Percentiles rank a stretch among this genome's conserved stretches.
These are phyloP conservation scores for Arthrobotrys entomopaga DNA, from an alignment of 2,329 filamentous ascomycete genomes.

Conservation along the genomic window DNA sequence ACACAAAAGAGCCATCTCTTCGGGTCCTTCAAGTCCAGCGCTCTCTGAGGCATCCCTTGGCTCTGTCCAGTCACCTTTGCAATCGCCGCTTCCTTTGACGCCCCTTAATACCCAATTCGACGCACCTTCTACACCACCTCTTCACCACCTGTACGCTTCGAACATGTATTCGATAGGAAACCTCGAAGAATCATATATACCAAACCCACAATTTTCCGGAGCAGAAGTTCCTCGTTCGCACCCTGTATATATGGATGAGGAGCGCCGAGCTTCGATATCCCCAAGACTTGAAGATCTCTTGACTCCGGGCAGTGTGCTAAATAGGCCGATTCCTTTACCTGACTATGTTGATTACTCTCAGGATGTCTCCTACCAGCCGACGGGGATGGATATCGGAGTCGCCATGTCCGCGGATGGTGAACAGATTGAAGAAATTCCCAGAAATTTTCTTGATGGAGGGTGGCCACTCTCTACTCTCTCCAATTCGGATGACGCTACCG, in stretches of 20 bases:
- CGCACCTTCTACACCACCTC: slow-evolving; percentile 37
- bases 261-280: slow-evolving; percentile 57
- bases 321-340: slow-evolving; percentile 61
- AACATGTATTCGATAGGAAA: slow-evolving; percentile 40
- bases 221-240: slow-evolving; percentile 49
- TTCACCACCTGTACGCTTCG: slow-evolving; percentile 45
- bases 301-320: slow-evolving; percentile 65
- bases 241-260: slow-evolving; percentile 46
- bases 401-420: slow-evolving; percentile 62
- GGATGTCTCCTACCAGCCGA: slow-evolving; percentile 25
- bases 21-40: slow-evolving; percentile 41
- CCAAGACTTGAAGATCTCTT: slow-evolving; percentile 66
- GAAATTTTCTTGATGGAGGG: slow-evolving; percentile 56
- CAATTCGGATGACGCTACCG: slow-evolving; percentile 32
- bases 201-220: slow-evolving; percentile 35
- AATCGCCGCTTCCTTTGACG: slow-evolving; percentile 46
- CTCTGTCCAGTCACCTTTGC: slow-evolving; percentile 45
- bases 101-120: slow-evolving; percentile 51
- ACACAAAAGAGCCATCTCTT: slow-evolving; percentile 37
- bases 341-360: slow-evolving; percentile 56
- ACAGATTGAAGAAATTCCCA: slow-evolving; percentile 69
- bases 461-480: slow-evolving; percentile 37
- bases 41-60: slow-evolving; percentile 44
- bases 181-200: slow-evolving; percentile 46
- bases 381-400: slow-evolving; percentile 41